Evolutionary conservation across 495 filamentous ascomycete genomes (phyloP), one percentile per base, ranked within the genome.

Genomic region (Aspergillus nanangensis): DNA sequence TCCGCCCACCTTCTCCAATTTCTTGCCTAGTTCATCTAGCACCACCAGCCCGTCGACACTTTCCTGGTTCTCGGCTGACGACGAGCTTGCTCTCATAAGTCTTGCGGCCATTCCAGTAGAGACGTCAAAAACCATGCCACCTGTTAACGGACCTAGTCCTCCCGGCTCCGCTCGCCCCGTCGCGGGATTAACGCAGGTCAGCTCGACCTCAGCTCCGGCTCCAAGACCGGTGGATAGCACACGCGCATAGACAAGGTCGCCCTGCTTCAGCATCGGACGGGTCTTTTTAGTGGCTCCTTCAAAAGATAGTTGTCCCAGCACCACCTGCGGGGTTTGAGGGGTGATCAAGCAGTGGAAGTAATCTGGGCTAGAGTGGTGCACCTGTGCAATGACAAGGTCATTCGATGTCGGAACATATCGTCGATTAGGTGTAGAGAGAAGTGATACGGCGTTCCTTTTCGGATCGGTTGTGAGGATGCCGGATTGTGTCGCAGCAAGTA

Each of bases 241-340:
- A 25, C 93, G 83, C 10, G 90, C 91, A 65, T 96, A 96, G 23
- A 97, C 88, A 8, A 95, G 62, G 33, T 84, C 79, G 23, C 90
- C 89, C 3, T 78, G 62, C 31, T 70, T 64, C 48, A 98, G 75
- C 45, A 84, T 75, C 3, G 93, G 93, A 8, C 90, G 80, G 3
- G 89, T 94, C 62, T 97, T 98, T 63, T 89, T 94, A 27, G 83
- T 91, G 19, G 89, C 93, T 47, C 81, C 80, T 63, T 96, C 90
- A 61, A 98, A 98, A 18, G 91, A 79, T 7, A 98, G 77, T 55
- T 95, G 87, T 0, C 89, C 88, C 1, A 98, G 79, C 8, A 84
- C 69, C 2, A 88, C 90, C 52, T 81, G 76, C 8, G 89, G 63
- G 1, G 85, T 84, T 60, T 94, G 81, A 7, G 82, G 81, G 0